Evolutionary conservation across 257 asterid species (phyloP), one percentile per base, ranked within the genome.

Genomic region (Echites panduratus): DNA sequence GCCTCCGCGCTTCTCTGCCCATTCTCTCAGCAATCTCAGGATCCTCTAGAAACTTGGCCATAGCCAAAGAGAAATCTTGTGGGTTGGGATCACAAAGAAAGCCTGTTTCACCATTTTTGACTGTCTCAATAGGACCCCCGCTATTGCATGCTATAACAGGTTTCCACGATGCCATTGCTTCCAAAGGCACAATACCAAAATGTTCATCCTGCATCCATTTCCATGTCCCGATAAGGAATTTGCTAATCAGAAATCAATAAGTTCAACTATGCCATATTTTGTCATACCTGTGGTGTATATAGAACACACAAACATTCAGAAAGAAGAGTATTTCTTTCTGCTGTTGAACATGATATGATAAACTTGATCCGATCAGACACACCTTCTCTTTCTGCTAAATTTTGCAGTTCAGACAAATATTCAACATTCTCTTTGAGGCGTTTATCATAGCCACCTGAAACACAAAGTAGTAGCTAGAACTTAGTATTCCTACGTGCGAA

Each of bases 151-250:
- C 97, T 38, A 92, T 85, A 35, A 95, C 98, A 0, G 99, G 99
- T 79, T 95, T 95, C 74, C 84, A 72, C 7, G 98, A 90, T 50
- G 98, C 98, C 99, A 95, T 95, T 49, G 99, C 97, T 80, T 95
- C 99, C 77, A 95, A 17, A 59, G 99, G 99, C 70, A 95, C 99
- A 32, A 95, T 95, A 50, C 99, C 99, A 26, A 95, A 95, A 84
- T 95, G 99, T 74, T 95, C 99, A 38, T 92, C 96, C 98, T 92
- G 75, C 67, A 75, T 9, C 7, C 67, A 41, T 44, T 20, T 19
- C 6, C 9, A 52, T 53, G 10, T 53, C 64, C 12, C 2, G 35
- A 1, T 64, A 27, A 40, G 43, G 20, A 45, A 40, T 8, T 9
- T 54, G 17, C 53, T 54, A 48, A 47, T n/a, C 54, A 40, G 71